phyloP scores from a whole-genome alignment of 805 yeast genomes.

The Nakazawaea pomicola region DNA sequence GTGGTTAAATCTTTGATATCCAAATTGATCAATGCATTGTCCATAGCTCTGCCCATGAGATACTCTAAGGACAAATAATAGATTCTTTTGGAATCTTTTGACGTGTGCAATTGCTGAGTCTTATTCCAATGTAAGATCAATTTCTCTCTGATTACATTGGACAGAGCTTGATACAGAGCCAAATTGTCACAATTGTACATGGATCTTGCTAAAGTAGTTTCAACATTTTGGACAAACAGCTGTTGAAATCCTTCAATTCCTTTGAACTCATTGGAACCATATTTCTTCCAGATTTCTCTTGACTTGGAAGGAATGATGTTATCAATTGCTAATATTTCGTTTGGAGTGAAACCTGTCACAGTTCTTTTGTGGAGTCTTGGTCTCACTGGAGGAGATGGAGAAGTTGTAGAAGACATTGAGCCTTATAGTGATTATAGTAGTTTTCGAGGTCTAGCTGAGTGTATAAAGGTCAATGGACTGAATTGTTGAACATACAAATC shows the following conservation, averaged over 20 bases:
- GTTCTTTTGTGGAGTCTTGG: constrained; percentile 56
- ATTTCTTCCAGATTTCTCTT: constrained; percentile 73
- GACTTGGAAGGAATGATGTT: constrained; percentile 75
- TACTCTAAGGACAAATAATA: constrained; percentile 86
- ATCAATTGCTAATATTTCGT: constrained; percentile 80
- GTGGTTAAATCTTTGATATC: constrained; percentile 57
- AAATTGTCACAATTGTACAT: constrained; percentile 87
- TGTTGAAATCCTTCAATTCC: constrained; percentile 56
- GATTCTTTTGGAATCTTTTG: constrained; percentile 77
- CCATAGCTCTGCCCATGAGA: constrained; percentile 92
- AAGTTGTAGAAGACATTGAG: neutral
- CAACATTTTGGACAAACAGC: constrained; percentile 79
- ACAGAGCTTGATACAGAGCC: constrained; percentile 90
- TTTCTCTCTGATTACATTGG: constrained; percentile 72
- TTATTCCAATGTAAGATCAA: constrained; percentile 85
- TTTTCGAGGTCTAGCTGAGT: too few relatives aligned
- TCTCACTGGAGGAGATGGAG: constrained; percentile 7
- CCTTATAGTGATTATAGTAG: too few relatives aligned
- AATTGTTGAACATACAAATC: too few relatives aligned
- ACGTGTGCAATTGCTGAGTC: constrained; percentile 86
- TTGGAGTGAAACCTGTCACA: constrained; percentile 86
- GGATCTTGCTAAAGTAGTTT: constrained; percentile 86
- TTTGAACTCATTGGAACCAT: constrained; percentile 46
- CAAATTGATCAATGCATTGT: constrained; percentile 84
- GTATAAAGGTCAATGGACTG: too few relatives aligned